Conservation (phyloP, 805 yeast species). For the Saccharomycopsis vini region DNA sequence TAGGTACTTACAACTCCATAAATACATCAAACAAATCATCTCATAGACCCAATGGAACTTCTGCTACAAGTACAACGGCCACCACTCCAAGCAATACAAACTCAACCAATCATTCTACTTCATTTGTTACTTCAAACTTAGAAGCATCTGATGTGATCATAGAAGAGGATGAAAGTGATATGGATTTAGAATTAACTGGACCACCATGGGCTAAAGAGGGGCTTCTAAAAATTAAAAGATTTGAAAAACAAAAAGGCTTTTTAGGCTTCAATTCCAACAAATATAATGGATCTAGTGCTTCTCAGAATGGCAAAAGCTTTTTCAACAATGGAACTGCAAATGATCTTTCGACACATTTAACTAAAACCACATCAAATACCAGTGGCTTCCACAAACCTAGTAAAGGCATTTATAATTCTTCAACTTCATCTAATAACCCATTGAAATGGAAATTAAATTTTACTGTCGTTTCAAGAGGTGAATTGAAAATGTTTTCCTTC, state of each 20-base stretch:
- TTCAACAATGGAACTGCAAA: conserved; percentile 9
- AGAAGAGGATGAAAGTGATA: conserved; percentile 41
- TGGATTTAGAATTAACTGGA: conserved; percentile 55
- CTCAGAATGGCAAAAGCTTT: conserved; percentile 9
- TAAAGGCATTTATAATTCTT: conserved; percentile 18
- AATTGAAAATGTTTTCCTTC: conserved; percentile 48
- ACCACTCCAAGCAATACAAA: neutral
- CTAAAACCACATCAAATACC: conserved; percentile 13
- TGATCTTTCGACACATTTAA: neutral
- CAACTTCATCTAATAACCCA: neutral
- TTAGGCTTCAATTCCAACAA: conserved; percentile 9
- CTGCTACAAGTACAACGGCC: neutral
- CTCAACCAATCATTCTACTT: neutral
- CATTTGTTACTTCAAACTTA: conserved; percentile 4
- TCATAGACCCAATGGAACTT: neutral
- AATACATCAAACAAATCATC: conserved; percentile 5
- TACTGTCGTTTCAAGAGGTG: conserved; percentile 63
- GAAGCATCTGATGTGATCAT: conserved; percentile 13
- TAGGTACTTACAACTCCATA: conserved; percentile 12
- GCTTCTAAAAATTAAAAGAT: conserved; percentile 31
- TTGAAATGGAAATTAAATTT: conserved; percentile 41
- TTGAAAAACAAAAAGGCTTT: conserved; percentile 15
- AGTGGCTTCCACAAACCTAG: conserved; percentile 23
- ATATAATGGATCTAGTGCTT: neutral
- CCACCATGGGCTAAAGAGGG: conserved; percentile 80